phyloP scores from a whole-genome alignment of 345 rosid genomes.

The Populus pruinosa region DNA sequence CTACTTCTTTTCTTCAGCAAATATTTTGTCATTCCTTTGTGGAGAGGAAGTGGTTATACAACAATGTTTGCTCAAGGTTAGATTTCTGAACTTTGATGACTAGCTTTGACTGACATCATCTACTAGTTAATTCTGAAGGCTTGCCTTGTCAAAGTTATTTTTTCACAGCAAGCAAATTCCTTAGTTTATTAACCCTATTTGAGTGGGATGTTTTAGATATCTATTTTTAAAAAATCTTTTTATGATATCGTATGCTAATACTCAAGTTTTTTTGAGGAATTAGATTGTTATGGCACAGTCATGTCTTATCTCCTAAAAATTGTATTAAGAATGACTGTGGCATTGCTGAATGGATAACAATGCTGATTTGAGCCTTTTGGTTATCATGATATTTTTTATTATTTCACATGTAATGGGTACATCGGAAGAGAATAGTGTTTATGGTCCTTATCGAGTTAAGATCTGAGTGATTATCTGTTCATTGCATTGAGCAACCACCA shows the following conservation, averaged over 20 bases:
- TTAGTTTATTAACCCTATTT: too few species aligned
- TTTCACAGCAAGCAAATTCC: not conserved
- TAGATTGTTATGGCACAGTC: not conserved
- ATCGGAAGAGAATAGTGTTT: not conserved
- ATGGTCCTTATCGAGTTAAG: not conserved
- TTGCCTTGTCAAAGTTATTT: slow-evolving; percentile 3
- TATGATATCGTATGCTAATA: too few species aligned
- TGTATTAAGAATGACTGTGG: not conserved
- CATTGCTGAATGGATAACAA: not conserved
- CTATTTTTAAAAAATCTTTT: not conserved
- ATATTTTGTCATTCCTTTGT: slow-evolving; percentile 80
- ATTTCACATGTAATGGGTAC: not conserved
- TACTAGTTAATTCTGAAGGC: not conserved
- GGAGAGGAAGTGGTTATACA: slow-evolving; percentile 89
- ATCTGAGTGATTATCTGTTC: not conserved
- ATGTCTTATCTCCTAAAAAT: not conserved
- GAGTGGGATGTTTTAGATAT: too few species aligned
- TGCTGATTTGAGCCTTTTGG: not conserved
- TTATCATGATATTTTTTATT: not conserved
- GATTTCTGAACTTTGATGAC: slow-evolving; percentile 7
- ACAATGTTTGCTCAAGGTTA: slow-evolving; percentile 92
- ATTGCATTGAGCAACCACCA: not conserved
- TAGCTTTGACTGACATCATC: not conserved
- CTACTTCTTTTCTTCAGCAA: slow-evolving; percentile 46
- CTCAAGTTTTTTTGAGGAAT: not conserved